Base-by-base conservation (phyloP, 345 rosid species). In the Salix brachista region DNA sequence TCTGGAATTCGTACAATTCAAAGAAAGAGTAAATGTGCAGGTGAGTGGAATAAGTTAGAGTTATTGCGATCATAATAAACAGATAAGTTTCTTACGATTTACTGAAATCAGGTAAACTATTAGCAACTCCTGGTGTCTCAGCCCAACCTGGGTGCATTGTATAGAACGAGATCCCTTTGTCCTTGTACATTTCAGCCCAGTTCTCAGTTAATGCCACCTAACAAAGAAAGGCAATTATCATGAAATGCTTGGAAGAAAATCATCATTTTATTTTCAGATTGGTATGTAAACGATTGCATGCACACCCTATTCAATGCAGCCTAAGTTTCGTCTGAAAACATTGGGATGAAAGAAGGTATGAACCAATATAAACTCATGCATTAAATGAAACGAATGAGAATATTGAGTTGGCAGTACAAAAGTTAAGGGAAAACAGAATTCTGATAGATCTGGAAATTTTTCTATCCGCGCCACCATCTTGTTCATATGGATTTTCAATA, bases 71-170 rank as follows among this genome's bases (percentile, higher is more conserved):
- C 25, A 28, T 39, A 23, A 12, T 16, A 13, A 7, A 65, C 6
- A 62, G 9, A 62, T 17, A 41, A 26, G 34, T 16, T 23, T 46
- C 83, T 36, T 80, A 92, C 99, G 70, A 58, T 80, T 89, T 42
- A 41, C 36, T 83, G 79, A 95, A 92, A 81, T 76, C 74, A 23
- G 97, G 96, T 69, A 95, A 73, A 77, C 93, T 92, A 46, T 67
- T 87, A 67, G 99, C 87, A 7, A 90, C 89, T 73, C 97, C 97
- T 1, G 97, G 97, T 6, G 97, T 95, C 84, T 85, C 90, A 65
- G 91, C 97, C 99, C 97, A 95, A 17, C 97, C 97, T 6, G 99
- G 99, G 79, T 92, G 97, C 99, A 95, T 92, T 0, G 97, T 68
- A 85, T 91, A 93, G 89, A 95, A 95, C 16, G 90, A 88, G 39